Base-by-base conservation (phyloP, 1,284 basidiomycete genomes). In the Boletus semigastroideus region DNA sequence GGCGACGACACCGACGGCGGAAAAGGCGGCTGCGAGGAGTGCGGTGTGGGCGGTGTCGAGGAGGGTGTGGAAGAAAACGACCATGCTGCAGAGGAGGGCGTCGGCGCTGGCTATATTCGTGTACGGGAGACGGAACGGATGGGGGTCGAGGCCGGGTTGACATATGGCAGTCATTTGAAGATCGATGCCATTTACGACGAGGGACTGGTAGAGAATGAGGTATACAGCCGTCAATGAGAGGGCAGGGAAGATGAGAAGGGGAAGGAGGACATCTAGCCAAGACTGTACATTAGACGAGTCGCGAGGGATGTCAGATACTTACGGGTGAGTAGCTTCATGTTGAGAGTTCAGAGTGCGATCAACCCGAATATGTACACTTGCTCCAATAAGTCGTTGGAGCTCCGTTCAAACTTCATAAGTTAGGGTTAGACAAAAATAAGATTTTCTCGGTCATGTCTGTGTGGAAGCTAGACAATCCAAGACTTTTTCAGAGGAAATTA, bases 11-110 rank as follows among this genome's bases (percentile, higher is more conserved):
- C 51, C 48, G 8, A 57, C 1, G 12, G 59, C 65, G 5, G 62
- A 53, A 38, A 71, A 53, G 40, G 67, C 61, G 37, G 71, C 70
- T 1, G 60, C 60, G 28, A 71, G 51, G 40, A 73, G 64, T 6
- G 68, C 61, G 12, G 56, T 49, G 44, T 64, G 59, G 14, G 52
- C 28, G 8, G 60, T 52, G 22, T 66, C 55, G 54, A 77, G 64
- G 19, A 69, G 50, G 7, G 61, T 55, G 11, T 74, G 68, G 52
- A 78, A 79, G 58, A 78, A 73, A 5, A 58, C 41, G 48, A 76
- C 71, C 42, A 78, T 48, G 20, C 60, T 45, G 46, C 78, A 79
- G 16, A 80, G 55, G 4, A 53, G 3, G 2, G 40, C 6, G 51
- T 79, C 74, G 5, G 72, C 27, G 6, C 51, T 36, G 17, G 51